phyloP scores from a whole-genome alignment of 2,329 filamentous ascomycete species.

The Cladobotryum mycophilum region DNA sequence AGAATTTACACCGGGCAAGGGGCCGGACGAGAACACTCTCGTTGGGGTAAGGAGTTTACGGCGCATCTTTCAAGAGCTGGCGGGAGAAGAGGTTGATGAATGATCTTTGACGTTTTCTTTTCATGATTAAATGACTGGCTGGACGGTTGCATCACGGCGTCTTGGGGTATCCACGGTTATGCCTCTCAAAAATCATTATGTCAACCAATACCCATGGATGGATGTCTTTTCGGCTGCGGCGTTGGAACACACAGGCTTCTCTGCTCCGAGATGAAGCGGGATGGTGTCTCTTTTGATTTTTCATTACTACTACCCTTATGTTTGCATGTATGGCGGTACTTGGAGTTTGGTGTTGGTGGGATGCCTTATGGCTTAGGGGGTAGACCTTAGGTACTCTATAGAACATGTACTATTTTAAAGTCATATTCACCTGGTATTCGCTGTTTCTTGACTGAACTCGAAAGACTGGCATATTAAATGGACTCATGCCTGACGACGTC shows the following conservation, averaged over 20 bases:
- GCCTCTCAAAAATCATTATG: not conserved
- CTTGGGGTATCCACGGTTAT: not conserved
- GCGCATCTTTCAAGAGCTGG: constrained; percentile 64
- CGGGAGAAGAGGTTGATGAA: constrained; percentile 21
- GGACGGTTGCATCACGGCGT: not conserved
- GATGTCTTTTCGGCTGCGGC: not conserved
- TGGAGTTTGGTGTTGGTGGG: not conserved
- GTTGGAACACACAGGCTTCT: not conserved
- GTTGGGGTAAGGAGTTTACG: constrained; percentile 66
- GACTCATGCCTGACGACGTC: too few species aligned
- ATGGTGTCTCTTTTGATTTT: too few species aligned
- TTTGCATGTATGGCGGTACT: not conserved
- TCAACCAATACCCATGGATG: not conserved
- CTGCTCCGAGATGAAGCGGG: too few species aligned
- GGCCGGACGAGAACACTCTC: constrained; percentile 79
- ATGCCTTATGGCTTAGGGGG: not conserved
- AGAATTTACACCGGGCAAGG: constrained; percentile 70
- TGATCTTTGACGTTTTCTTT: not conserved
- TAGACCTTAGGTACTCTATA: not conserved
- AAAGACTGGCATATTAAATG: too few species aligned
- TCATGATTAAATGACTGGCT: not conserved
- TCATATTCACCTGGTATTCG: too few species aligned
- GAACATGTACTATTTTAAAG: too few species aligned
- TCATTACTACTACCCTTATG: too few species aligned
- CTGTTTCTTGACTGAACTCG: too few species aligned